Evolutionary conservation across 2,329 filamentous ascomycete genomes (phyloP).

Genomic region (Bisporella sp.): DNA sequence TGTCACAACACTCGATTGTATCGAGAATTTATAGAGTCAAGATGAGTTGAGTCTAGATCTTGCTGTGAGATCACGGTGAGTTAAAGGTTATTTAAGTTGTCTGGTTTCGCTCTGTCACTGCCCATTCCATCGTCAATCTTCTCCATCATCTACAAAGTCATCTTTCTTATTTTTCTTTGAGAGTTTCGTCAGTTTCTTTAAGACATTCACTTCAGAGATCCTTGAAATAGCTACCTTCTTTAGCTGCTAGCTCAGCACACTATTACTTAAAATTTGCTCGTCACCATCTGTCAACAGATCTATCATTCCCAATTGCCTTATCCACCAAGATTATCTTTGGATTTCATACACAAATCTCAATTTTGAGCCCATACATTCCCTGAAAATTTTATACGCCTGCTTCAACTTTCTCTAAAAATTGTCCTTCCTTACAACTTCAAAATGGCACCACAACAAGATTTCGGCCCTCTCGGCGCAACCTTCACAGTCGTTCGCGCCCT

Average conservation of each 20-base stretch:
- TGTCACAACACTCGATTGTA: slow-evolving; percentile 23
- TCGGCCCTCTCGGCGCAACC: slow-evolving; percentile 67
- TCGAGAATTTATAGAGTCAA: slow-evolving; percentile 20
- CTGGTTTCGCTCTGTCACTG: slow-evolving; percentile 18
- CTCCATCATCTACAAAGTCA: slow-evolving; percentile 18
- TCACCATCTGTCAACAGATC: slow-evolving; percentile 7
- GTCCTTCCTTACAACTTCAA: slow-evolving; percentile 4
- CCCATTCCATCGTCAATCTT: slow-evolving; percentile 18
- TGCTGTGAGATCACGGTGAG: slow-evolving; percentile 1
- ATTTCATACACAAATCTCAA: not conserved
- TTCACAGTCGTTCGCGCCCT: slow-evolving; percentile 69
- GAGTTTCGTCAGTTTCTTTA: slow-evolving; percentile 12
- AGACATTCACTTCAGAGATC: slow-evolving; percentile 24
- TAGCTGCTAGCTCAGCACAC: slow-evolving; percentile 22
- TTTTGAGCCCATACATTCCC: too few species aligned
- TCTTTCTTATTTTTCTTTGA: slow-evolving; percentile 10
- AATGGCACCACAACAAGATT: slow-evolving; percentile 19
- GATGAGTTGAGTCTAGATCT: slow-evolving; percentile 7
- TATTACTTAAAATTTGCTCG: slow-evolving; percentile 8
- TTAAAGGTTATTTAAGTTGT: slow-evolving; percentile 24
- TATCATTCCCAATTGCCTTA: too few species aligned
- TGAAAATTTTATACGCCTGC: not conserved
- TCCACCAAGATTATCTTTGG: not conserved
- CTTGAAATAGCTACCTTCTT: slow-evolving; percentile 11
- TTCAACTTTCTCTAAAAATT: not conserved